Base-by-base conservation (phyloP, 352 stramenopile genomes). In the Phytophthora pseudosyringae region DNA sequence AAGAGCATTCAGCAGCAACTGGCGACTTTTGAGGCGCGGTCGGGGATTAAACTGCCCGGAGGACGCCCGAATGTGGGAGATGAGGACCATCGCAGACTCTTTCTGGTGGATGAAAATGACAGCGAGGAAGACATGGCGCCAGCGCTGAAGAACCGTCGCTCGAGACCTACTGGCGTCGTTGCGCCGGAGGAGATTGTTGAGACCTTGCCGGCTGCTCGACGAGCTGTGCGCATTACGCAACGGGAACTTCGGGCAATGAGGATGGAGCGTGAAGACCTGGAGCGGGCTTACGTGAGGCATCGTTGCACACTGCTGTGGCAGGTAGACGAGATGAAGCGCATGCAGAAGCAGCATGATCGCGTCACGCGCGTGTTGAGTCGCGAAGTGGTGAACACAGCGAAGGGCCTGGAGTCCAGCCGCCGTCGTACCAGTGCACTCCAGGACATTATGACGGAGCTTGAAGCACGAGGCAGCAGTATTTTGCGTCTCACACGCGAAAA, bases 371-470 rank as follows among this genome's bases (percentile, higher is more conserved):
- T 67, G 28, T 58, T 93, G 9, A 69, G 66, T 39, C 58, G 68
- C 15, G 69, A 87, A 18, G 78, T 91, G 18, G 67, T 79, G 5
- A 46, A 65, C 8, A 89, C 75, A 38, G 82, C 83, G 32, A 85
- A 83, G 49, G 69, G 66, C 38, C 62, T 94, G 47, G 82, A 85
- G 53, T 90, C 83, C 12, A 90, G 79, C 65, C 80, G 85, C 5
- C 80, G 86, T 28, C 78, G 86, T 32, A 92, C 81, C 21, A 91
- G 75, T 48, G 81, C 83, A 10, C 65, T 94, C 25, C 86, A 94
- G 51, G 79, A 93, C 41, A 90, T 94, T 51, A 90, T 94, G 81
- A 91, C 64, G 12, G 86, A 94, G 68, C 71, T 94, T 9, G 83
- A 94, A 52, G 65, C 73, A 3, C 67, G 83, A 18, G 86, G 86